Conservation (phyloP, 257 asterid genomes). For the Ocimum tenuiflorum region DNA sequence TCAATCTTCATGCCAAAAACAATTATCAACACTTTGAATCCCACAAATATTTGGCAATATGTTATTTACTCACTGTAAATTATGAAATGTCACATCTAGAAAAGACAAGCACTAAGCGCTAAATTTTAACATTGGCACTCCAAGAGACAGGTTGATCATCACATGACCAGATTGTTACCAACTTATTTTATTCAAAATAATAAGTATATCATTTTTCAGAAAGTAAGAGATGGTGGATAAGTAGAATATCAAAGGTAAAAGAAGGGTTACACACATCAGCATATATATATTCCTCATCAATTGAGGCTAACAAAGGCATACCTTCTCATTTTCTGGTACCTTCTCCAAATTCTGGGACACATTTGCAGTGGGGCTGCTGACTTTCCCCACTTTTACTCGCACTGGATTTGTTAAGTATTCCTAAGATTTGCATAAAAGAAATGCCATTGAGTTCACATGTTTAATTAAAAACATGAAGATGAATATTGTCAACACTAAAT, state of each 20-base stretch:
- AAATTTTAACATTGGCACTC: too few relatives aligned
- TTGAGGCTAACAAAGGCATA: conserved; percentile 26
- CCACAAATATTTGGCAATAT: conserved; percentile 6
- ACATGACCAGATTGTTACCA: too few relatives aligned
- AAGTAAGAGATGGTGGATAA: background rate
- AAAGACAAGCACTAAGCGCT: background rate
- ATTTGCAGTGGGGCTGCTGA: conserved; percentile 81
- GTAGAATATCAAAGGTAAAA: background rate
- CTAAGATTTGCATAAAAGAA: conserved; percentile 26
- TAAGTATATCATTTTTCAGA: too few relatives aligned
- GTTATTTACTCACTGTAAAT: background rate
- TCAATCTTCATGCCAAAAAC: conserved; percentile 52
- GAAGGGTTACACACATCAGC: background rate
- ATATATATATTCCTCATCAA: conserved; percentile 3
- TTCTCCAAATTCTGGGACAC: conserved; percentile 74
- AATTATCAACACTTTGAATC: conserved; percentile 17
- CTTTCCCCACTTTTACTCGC: conserved; percentile 80
- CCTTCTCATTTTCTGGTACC: conserved; percentile 83
- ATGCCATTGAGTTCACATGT: background rate
- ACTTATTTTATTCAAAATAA: too few relatives aligned
- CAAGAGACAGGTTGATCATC: too few relatives aligned
- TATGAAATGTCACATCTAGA: background rate
- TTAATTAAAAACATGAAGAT: background rate
- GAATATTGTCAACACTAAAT: background rate
- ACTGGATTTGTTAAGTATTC: conserved; percentile 80